Conservation (phyloP, 164 flowering plant genomes). For the Vitis vinifera region ASM3070453v1 NC_081810.1:817501-818000, state of each 20-base stretch:
- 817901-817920: background rate
- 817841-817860: too few relatives aligned
- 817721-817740: background rate
- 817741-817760: too few relatives aligned
- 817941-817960: too few relatives aligned
- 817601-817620: constrained; percentile 84
- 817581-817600: constrained; percentile 84
- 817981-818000: too few relatives aligned
- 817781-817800: too few relatives aligned
- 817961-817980: too few relatives aligned
- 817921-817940: background rate
- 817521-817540: constrained; percentile 63
- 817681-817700: too few relatives aligned
- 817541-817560: constrained; percentile 82
- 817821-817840: too few relatives aligned
- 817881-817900: background rate
- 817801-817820: too few relatives aligned
- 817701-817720: background rate
- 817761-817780: too few relatives aligned
- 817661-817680: background rate
- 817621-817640: constrained; percentile 55
- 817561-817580: constrained; percentile 73
- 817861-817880: too few relatives aligned
- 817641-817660: constrained; percentile 41
- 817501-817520: constrained; percentile 69